These are phyloP conservation scores for Mycosarcoma maydis DNA, from an alignment of 1,284 basidiomycete species.

Conservation along the genomic window DNA sequence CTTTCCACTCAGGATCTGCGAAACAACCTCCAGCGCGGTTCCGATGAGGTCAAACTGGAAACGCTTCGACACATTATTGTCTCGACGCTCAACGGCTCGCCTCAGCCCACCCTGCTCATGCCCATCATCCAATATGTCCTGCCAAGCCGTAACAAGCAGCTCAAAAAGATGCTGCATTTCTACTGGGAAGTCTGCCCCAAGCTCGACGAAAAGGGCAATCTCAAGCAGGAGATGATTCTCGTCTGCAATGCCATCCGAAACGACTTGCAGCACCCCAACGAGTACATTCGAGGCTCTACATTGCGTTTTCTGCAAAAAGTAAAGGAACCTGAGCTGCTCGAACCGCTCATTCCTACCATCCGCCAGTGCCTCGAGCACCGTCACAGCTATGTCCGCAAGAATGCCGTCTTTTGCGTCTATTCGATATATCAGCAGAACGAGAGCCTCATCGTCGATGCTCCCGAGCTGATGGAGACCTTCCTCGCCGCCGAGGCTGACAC, in stretches of 20 bases:
- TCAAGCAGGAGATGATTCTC: slow-evolving; percentile 99
- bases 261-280: slow-evolving; percentile 99
- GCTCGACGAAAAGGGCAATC: slow-evolving; percentile 93
- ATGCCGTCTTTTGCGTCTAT: slow-evolving; percentile 95
- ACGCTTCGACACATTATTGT: slow-evolving; percentile 95
- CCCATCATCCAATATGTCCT: slow-evolving; percentile 97
- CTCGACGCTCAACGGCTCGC: slow-evolving; percentile 93
- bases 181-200: slow-evolving; percentile 99
- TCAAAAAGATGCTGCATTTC: slow-evolving; percentile 97
- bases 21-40: slow-evolving; percentile 87
- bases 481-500: slow-evolving; percentile 88
- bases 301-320: slow-evolving; percentile 96
- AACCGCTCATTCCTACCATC: slow-evolving; percentile 93
- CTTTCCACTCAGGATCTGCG: slow-evolving; percentile 75
- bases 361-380: slow-evolving; percentile 95
- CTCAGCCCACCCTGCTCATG: slow-evolving; percentile 91
- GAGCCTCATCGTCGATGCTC: slow-evolving; percentile 93
- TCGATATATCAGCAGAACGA: slow-evolving; percentile 86
- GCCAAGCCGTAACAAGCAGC: slow-evolving; percentile 92
- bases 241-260: slow-evolving; percentile 98
- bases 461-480: slow-evolving; percentile 96
- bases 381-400: slow-evolving; percentile 98
- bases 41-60: slow-evolving; percentile 97
- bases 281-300: slow-evolving; percentile 97
- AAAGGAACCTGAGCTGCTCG: slow-evolving; percentile 91